Percentiles rank a stretch among this genome's conserved stretches.
Evolutionary conservation across 306 rosid species (phyloP).

Genomic region (Ammopiptanthus mongolicus): DNA sequence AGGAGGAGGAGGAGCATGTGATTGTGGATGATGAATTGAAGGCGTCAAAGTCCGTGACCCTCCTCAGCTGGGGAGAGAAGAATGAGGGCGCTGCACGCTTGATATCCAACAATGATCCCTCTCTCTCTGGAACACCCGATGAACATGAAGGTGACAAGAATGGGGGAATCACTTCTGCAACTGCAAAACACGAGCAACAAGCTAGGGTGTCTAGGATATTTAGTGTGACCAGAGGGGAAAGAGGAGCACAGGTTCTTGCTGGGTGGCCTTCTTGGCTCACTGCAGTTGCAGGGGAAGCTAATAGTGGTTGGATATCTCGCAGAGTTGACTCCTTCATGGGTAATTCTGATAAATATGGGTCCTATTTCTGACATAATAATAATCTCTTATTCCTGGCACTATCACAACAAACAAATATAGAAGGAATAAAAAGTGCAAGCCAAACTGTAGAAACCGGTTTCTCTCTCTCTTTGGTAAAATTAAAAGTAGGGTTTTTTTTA

Average conservation of each 20-base stretch:
- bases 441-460: too few species aligned
- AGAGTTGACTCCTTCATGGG: constrained; percentile 73
- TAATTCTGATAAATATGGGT: too few species aligned
- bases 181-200: constrained; percentile 23
- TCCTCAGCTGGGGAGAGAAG: constrained; percentile 21
- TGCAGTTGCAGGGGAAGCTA: constrained; percentile 79
- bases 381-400: too few species aligned
- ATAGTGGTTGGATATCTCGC: constrained; percentile 80
- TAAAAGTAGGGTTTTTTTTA: too few species aligned
- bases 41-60: not conserved
- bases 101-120: constrained; percentile 29
- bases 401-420: too few species aligned
- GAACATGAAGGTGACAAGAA: too few species aligned
- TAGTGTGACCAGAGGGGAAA: constrained; percentile 47
- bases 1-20: too few species aligned
- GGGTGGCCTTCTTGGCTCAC: constrained; percentile 96
- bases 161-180: not conserved
- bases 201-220: constrained; percentile 22
- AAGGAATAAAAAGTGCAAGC: too few species aligned
- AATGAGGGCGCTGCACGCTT: constrained; percentile 29
- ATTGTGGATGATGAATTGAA: not conserved
- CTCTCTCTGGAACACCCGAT: not conserved
- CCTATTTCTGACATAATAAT: too few species aligned
- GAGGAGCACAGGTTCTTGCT: constrained; percentile 64
- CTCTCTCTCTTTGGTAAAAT: too few species aligned